These are phyloP conservation scores for Morella rubra DNA, from an alignment of 306 rosid species.

Conservation along the genomic window DNA sequence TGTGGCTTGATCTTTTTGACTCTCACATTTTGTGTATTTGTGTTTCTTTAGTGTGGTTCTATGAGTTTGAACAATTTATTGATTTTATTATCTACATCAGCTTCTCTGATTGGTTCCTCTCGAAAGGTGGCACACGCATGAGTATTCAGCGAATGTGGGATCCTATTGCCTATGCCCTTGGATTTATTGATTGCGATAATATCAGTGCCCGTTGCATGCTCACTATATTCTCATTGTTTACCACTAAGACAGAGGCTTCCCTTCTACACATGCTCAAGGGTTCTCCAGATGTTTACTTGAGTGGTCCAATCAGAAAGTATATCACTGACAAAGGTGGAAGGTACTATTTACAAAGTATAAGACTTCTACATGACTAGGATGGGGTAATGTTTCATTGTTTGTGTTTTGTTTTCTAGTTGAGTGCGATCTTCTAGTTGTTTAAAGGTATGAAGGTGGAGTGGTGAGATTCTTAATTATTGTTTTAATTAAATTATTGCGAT, in stretches of 20 bases:
- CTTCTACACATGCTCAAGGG: constrained; percentile 96
- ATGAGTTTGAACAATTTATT: constrained; percentile 16
- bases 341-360: constrained; percentile 32
- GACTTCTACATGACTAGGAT: constrained; percentile 15
- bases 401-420: constrained; percentile 1
- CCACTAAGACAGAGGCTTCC: constrained; percentile 99
- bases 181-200: constrained; percentile 96
- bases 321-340: constrained; percentile 96
- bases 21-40: background rate
- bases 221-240: constrained; percentile 91
- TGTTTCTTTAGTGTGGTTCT: constrained; percentile 7
- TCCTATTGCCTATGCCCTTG: constrained; percentile 98
- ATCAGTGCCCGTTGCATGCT: constrained; percentile 99
- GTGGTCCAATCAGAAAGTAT: constrained; percentile 90
- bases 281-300: constrained; percentile 87
- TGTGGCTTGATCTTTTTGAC: background rate
- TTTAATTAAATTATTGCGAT: too few species aligned
- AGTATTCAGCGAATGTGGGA: constrained; percentile 94
- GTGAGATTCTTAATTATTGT: too few species aligned
- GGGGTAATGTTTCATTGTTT: constrained; percentile 9
- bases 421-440: too few species aligned
- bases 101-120: constrained; percentile 97
- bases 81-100: constrained; percentile 61
- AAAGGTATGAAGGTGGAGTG: too few species aligned
- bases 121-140: constrained; percentile 96